phyloP scores from a whole-genome alignment of 1,284 basidiomycete genomes.

The Retiboletus flavoniger region DNA sequence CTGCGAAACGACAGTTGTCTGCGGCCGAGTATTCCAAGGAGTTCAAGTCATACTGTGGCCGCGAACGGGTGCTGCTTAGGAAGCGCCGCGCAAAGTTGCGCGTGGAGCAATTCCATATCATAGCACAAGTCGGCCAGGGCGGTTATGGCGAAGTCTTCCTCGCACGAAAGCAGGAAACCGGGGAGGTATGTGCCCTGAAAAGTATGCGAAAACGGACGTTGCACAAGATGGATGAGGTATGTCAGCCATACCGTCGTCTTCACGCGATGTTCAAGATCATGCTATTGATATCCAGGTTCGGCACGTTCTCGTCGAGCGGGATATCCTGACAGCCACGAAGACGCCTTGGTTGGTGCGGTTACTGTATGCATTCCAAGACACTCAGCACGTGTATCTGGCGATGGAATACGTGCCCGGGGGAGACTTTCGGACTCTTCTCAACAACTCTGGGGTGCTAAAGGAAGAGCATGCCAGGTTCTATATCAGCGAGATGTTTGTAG shows the following conservation, averaged over 20 bases:
- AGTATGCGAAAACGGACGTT: slow-evolving; percentile 93
- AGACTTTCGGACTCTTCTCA: slow-evolving; percentile 92
- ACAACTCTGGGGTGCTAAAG: slow-evolving; percentile 95
- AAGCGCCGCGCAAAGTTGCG: slow-evolving; percentile 84
- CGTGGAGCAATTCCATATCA: slow-evolving; percentile 92
- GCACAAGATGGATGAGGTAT: slow-evolving; percentile 94
- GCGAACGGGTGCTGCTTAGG: slow-evolving; percentile 88
- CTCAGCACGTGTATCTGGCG: slow-evolving; percentile 86
- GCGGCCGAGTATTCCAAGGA: slow-evolving; percentile 71
- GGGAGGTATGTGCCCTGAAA: slow-evolving; percentile 93
- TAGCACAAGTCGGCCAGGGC: slow-evolving; percentile 95
- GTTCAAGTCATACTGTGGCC: slow-evolving; percentile 87
- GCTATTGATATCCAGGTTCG: slow-evolving; percentile 56
- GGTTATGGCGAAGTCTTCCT: slow-evolving; percentile 96
- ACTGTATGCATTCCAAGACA: slow-evolving; percentile 93
- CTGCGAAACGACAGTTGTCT: slow-evolving; percentile 63
- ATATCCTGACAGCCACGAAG: slow-evolving; percentile 93
- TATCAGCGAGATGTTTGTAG: slow-evolving; percentile 94
- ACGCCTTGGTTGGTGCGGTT: slow-evolving; percentile 93
- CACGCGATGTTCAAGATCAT: slow-evolving; percentile 5
- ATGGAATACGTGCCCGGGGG: slow-evolving; percentile 99
- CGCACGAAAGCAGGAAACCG: slow-evolving; percentile 87
- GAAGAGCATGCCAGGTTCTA: slow-evolving; percentile 95
- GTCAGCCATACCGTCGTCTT: background rate
- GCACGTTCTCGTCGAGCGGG: slow-evolving; percentile 94